Evolutionary conservation across 2,329 filamentous ascomycete species (phyloP).

Genomic region (Lachnellula occidentalis): DNA sequence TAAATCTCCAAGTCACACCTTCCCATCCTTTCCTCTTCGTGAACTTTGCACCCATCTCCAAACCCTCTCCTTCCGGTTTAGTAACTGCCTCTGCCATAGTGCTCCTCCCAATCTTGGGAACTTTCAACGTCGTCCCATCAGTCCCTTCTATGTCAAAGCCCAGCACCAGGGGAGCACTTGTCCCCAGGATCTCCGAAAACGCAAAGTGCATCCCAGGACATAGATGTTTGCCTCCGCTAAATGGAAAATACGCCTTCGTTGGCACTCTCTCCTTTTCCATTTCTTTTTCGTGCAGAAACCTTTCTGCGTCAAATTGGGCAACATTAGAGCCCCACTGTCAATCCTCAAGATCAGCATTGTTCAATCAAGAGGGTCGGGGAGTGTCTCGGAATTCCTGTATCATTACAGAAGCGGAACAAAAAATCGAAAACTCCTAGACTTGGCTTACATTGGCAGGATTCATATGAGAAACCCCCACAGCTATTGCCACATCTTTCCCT

Average conservation of each 20-base stretch:
- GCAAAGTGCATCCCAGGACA: constrained; percentile 36
- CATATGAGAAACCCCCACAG: constrained; percentile 37
- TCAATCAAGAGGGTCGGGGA: not conserved
- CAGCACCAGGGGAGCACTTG: constrained; percentile 28
- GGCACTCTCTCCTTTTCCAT: constrained; percentile 8
- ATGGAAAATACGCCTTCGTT: constrained; percentile 30
- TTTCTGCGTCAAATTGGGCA: constrained; percentile 35
- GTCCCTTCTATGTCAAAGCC: constrained; percentile 27
- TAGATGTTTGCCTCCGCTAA: constrained; percentile 35
- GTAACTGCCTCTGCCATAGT: constrained; percentile 14
- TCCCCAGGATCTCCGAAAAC: constrained; percentile 33
- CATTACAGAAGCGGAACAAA: too few species aligned
- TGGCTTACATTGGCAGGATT: constrained; percentile 26
- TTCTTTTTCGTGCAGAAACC: constrained; percentile 32
- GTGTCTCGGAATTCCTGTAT: too few species aligned
- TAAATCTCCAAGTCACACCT: constrained; percentile 18
- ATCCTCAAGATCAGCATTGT: not conserved
- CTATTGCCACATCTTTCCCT: constrained; percentile 38
- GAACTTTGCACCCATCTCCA: constrained; percentile 13
- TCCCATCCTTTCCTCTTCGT: constrained; percentile 21
- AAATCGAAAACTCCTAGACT: too few species aligned
- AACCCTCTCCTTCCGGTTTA: constrained; percentile 15
- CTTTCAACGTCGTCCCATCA: constrained; percentile 11
- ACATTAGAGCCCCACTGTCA: constrained; percentile 38
- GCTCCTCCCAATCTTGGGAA: constrained; percentile 9